These are phyloP conservation scores for Beauveria bassiana DNA, from an alignment of 2,329 filamentous ascomycete genomes.

Conservation along the genomic window DNA sequence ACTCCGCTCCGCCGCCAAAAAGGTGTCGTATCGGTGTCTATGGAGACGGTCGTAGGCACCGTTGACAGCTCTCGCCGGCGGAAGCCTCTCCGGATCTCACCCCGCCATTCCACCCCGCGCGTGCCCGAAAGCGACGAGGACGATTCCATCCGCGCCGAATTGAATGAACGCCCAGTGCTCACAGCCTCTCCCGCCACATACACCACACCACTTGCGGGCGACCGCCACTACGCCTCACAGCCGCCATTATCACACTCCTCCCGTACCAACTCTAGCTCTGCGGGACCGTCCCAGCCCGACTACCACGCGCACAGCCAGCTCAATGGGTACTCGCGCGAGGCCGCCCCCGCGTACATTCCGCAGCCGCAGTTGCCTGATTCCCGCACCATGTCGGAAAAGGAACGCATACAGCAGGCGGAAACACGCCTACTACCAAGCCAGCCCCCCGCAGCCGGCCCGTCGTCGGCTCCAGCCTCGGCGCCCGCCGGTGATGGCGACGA, in stretches of 20 bases:
- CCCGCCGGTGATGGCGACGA: conserved; percentile 31
- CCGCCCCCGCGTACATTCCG: conserved; percentile 44
- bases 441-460: conserved; percentile 41
- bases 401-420: conserved; percentile 70
- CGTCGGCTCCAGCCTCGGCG: conserved; percentile 16
- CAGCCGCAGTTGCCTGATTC: conserved; percentile 54
- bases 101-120: conserved; percentile 20
- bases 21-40: conserved; percentile 78
- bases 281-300: conserved; percentile 7
- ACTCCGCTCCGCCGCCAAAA: conserved; percentile 81
- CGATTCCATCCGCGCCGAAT: conserved; percentile 19
- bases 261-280: conserved; percentile 13
- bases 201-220: conserved; percentile 27
- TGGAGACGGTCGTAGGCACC: conserved; percentile 83
- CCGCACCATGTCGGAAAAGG: conserved; percentile 68
- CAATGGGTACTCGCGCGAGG: conserved; percentile 16
- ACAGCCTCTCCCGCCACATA: conserved; percentile 19
- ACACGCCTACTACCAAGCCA: conserved; percentile 73
- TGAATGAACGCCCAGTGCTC: conserved; percentile 14
- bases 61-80: conserved; percentile 55
- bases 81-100: conserved; percentile 19
- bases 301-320: conserved; percentile 5
- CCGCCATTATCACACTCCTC: conserved; percentile 11
- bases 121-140: conserved; percentile 26
- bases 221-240: conserved; percentile 16